Evolutionary conservation across 257 asterid species (phyloP).

Genomic region (Solanum dulcamara): DNA sequence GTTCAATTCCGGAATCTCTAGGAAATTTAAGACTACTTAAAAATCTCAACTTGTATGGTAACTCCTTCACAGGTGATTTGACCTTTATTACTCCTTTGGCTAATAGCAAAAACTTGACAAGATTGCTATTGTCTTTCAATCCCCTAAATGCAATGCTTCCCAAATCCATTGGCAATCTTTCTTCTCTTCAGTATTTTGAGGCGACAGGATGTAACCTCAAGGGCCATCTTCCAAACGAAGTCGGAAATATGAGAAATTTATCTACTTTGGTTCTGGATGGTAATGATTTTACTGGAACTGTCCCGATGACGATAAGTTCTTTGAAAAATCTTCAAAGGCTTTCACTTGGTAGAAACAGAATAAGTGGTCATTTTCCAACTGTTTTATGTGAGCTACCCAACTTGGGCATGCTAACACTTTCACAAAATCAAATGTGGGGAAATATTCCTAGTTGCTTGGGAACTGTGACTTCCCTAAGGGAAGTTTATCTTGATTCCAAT

Average conservation of each 20-base stretch:
- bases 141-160: neutral
- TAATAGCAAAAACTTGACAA: constrained; percentile 5
- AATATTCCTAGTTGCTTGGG: constrained; percentile 16
- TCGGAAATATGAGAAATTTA: constrained; percentile 18
- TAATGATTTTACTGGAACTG: constrained; percentile 14
- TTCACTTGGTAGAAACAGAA: neutral
- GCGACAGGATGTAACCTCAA: neutral
- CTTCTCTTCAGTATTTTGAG: neutral
- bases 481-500: neutral
- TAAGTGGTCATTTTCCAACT: constrained; percentile 10
- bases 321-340: constrained; percentile 3
- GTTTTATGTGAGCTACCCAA: neutral
- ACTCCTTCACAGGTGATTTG: neutral
- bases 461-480: constrained; percentile 11
- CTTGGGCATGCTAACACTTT: neutral
- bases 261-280: neutral
- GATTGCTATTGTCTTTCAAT: neutral
- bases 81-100: constrained; percentile 17
- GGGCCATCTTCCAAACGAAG: neutral
- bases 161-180: neutral
- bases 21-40: neutral
- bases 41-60: neutral
- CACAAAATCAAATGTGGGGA: constrained; percentile 12
- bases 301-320: constrained; percentile 2
- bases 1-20: constrained; percentile 6